Conservation (phyloP, 169 alveolate species). For the Cryptosporidium andersoni region DNA sequence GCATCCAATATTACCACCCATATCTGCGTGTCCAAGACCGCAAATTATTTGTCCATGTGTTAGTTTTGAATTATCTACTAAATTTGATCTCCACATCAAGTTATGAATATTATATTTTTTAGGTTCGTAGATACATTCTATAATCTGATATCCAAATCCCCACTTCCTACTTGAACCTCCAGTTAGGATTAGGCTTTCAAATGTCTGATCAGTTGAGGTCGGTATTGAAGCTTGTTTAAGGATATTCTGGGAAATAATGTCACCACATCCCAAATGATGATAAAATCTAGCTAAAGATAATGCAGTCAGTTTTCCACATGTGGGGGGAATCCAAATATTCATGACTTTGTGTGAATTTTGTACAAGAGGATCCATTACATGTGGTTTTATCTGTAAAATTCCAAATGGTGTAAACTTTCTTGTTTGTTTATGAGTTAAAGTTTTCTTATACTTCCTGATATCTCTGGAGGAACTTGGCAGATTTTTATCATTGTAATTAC, state of each 20-base stretch:
- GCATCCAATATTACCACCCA: constrained; percentile 73
- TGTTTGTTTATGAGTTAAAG: background rate
- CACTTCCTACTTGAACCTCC: constrained; percentile 76
- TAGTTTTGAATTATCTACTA: background rate
- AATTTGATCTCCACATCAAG: background rate
- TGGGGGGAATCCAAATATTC: constrained; percentile 75
- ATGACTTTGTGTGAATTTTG: constrained; percentile 75
- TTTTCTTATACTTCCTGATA: background rate
- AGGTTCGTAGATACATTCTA: constrained; percentile 73
- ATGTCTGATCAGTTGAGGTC: constrained; percentile 69
- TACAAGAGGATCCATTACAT: constrained; percentile 74
- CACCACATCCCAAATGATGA: constrained; percentile 27
- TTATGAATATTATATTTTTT: constrained; percentile 7
- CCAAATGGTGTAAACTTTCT: constrained; percentile 73
- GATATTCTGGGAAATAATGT: constrained; percentile 8
- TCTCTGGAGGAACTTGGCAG: background rate
- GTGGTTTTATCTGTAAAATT: constrained; percentile 70
- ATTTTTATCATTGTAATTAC: background rate
- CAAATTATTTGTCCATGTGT: constrained; percentile 7
- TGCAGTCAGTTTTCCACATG: constrained; percentile 75
- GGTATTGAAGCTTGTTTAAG: constrained; percentile 42
- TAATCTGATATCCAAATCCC: constrained; percentile 76
- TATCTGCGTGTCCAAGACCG: constrained; percentile 76
- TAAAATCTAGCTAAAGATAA: constrained; percentile 74
- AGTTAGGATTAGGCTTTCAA: constrained; percentile 73